Evolutionary conservation across 2,329 filamentous ascomycete genomes (phyloP), one percentile per base, ranked within the genome.

Genomic region (Venturia nashicola): DNA sequence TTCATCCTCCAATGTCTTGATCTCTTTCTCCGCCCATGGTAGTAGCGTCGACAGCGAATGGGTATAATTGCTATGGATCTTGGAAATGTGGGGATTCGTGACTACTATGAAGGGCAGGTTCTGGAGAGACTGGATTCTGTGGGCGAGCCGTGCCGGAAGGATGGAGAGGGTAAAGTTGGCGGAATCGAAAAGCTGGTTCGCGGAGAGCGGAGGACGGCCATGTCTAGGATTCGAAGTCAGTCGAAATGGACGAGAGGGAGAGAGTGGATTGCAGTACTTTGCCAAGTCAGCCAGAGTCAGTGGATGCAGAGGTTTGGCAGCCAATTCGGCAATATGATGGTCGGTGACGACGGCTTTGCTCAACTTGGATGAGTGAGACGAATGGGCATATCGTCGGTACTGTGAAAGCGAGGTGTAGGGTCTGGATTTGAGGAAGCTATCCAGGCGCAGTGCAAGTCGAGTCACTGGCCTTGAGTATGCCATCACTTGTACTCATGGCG

Each of bases 41-140:
- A 97, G 83, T 18, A 99, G 82, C 0, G 91, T 96, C 2, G 90
- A 93, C 23, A 99, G 80, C 2, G 91, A 96, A 76, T 97, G 92
- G 55, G 96, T 81, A 75, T 99, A 99, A 76, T 97, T 97, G 76
- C 90, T 87, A 80, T 97, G 96, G 68, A 99, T 99, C 70, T 88
- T 87, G 34, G 88, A 89, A 69, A 99, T 91, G 73, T 97, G 91
- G 0, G 91, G 90, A 73, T 99, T 97, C n/a, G 93, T 92, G 34
- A 99, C 94, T 64, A 99, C 93, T 68, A 99, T 97, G 76, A 93
- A 99, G 0, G 94, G 94, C 9, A 99, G 84, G 73, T 96, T 96
- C 67, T 92, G 88, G 20, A 99, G 81, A 54, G 91, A 91, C 74
- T 96, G 90, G 68, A 99, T 96, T 64, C 94, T 90, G 73, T 95